Conservation (phyloP, 2,329 filamentous ascomycete species). For the Venturia oleaginea region DNA sequence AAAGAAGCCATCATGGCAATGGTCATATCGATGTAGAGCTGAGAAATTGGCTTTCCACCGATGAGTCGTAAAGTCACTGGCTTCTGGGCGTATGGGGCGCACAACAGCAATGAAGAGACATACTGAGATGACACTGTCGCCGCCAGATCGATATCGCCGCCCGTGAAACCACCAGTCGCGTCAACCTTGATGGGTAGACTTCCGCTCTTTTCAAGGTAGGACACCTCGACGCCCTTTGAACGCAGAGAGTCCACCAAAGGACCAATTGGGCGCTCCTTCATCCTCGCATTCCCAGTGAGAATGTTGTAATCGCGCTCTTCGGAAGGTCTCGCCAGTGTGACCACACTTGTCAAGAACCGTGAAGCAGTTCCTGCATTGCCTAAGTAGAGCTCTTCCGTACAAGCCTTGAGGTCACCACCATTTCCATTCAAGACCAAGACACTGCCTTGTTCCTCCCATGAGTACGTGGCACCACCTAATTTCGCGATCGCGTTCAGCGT, state of each 20-base stretch:
- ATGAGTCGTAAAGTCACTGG: slow-evolving; percentile 84
- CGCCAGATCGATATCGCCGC: slow-evolving; percentile 81
- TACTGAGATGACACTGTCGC: slow-evolving; percentile 99
- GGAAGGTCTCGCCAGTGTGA: slow-evolving; percentile 66
- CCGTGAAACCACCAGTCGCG: slow-evolving; percentile 73
- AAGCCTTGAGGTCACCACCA: slow-evolving; percentile 75
- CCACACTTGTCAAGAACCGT: slow-evolving; percentile 86
- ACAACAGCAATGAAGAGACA: slow-evolving; percentile 94
- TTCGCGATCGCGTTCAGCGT: slow-evolving; percentile 89
- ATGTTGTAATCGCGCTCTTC: slow-evolving; percentile 57
- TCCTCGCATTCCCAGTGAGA: slow-evolving; percentile 86
- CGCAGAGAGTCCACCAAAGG: slow-evolving; percentile 84
- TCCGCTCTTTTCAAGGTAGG: slow-evolving; percentile 74
- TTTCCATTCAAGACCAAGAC: slow-evolving; percentile 82
- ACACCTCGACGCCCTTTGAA: slow-evolving; percentile 75
- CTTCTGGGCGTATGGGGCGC: slow-evolving; percentile 89
- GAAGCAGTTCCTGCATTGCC: slow-evolving; percentile 96
- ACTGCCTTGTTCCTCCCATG: slow-evolving; percentile 92
- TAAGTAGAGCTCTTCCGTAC: slow-evolving; percentile 70
- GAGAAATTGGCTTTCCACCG: slow-evolving; percentile 95
- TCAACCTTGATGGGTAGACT: slow-evolving; percentile 78
- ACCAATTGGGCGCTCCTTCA: slow-evolving; percentile 93
- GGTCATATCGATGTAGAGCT: slow-evolving; percentile 98
- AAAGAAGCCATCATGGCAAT: slow-evolving; percentile 95
- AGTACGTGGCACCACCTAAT: slow-evolving; percentile 77